These are phyloP conservation scores for Penicillium sp. DNA, from an alignment of 2,329 filamentous ascomycete species.

Conservation along the genomic window DNA sequence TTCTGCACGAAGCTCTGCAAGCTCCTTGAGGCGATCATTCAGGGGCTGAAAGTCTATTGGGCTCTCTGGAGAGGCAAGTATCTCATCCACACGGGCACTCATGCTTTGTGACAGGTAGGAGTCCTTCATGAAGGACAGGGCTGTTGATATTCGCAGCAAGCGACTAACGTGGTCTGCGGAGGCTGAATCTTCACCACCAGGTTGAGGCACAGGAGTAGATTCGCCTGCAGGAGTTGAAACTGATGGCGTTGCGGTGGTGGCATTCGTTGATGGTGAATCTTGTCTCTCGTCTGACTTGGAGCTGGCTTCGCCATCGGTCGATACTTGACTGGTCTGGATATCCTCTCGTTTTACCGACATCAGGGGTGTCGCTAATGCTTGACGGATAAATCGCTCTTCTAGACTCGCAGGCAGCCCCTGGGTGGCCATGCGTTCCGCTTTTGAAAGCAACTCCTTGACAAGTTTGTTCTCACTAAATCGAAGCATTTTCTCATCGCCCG, in stretches of 20 bases:
- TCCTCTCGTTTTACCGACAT: conserved; percentile 60
- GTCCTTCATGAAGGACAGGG: conserved; percentile 47
- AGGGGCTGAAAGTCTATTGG: conserved; percentile 64
- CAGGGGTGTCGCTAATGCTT: conserved; percentile 69
- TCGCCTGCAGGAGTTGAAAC: conserved; percentile 36
- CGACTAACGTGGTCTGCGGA: conserved; percentile 36
- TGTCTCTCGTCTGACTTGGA: conserved; percentile 25
- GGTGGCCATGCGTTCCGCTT: conserved; percentile 64
- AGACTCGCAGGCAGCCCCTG: conserved; percentile 67
- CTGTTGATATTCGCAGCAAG: conserved; percentile 47
- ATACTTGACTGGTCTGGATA: conserved; percentile 23
- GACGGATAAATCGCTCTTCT: conserved; percentile 76
- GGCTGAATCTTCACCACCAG: conserved; percentile 25
- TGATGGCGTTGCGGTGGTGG: conserved; percentile 33
- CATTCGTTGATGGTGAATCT: conserved; percentile 30
- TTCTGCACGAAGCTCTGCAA: conserved; percentile 65
- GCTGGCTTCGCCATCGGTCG: conserved; percentile 24
- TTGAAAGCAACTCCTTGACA: conserved; percentile 57
- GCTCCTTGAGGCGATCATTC: conserved; percentile 59
- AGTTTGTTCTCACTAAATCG: conserved; percentile 70
- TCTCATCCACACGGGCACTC: conserved; percentile 33
- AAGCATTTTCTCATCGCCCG: conserved; percentile 79
- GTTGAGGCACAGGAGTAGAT: conserved; percentile 37
- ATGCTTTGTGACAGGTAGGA: conserved; percentile 44
- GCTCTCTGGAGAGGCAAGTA: conserved; percentile 36